Conservation (phyloP, 2,329 filamentous ascomycete species). For the Penicillium glabrum region DNA sequence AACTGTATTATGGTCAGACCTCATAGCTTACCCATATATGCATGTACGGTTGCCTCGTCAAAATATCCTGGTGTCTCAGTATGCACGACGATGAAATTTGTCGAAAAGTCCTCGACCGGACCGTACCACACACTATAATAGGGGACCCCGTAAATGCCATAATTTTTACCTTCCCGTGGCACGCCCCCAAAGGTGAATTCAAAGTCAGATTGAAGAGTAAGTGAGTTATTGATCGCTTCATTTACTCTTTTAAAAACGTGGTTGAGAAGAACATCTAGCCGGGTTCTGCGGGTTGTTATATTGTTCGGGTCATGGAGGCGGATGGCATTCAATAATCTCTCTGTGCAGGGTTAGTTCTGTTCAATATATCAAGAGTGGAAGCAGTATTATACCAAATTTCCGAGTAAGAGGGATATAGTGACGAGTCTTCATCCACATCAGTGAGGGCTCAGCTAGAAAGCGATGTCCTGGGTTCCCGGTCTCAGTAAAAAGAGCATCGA, state of each 20-base stretch:
- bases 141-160: neutral
- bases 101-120: neutral
- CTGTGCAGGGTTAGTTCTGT: neutral
- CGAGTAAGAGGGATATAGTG: neutral
- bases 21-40: conserved; percentile 4
- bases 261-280: neutral
- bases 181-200: neutral
- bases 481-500: neutral
- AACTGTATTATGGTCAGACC: neutral
- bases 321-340: neutral
- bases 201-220: neutral
- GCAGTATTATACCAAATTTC: neutral
- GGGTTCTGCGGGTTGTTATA: neutral
- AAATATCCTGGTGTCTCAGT: conserved; percentile 2
- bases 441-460: neutral
- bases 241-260: neutral
- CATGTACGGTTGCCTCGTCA: neutral
- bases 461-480: neutral
- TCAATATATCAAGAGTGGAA: neutral
- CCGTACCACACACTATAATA: conserved; percentile 7
- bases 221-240: neutral
- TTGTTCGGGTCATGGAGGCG: neutral
- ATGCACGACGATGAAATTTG: conserved; percentile 5
- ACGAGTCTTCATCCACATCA: neutral
- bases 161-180: neutral